phyloP scores from a whole-genome alignment of 192 early-diverging fungal species.

The Entomortierella chlamydospora region DNA sequence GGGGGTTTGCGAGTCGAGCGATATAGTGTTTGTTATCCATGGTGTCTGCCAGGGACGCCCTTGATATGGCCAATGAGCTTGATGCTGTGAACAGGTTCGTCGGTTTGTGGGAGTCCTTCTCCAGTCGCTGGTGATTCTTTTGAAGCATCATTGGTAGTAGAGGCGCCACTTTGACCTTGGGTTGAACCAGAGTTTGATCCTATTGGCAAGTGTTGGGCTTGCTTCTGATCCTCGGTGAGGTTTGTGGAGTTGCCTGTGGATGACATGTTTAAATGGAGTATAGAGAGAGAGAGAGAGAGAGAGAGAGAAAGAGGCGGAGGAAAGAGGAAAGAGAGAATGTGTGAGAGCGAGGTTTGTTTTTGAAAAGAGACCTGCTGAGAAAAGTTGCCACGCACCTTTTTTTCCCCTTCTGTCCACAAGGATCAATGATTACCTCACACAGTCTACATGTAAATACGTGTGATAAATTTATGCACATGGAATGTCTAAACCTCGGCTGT shows the following conservation, averaged over 20 bases:
- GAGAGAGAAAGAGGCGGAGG: neutral
- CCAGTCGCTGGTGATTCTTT: neutral
- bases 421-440: no score
- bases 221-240: neutral
- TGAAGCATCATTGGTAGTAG: neutral
- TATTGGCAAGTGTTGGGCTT: no score
- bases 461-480: no score
- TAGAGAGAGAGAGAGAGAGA: neutral
- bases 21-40: no score
- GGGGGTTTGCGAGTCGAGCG: no score
- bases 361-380: no score
- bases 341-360: no score
- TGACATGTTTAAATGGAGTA: neutral
- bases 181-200: no score
- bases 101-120: neutral
- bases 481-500: neutral
- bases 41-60: slow-evolving; percentile 29
- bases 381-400: no score
- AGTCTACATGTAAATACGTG: no score
- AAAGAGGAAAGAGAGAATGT: neutral
- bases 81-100: slow-evolving; percentile 37
- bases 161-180: neutral
- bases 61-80: slow-evolving; percentile 43
- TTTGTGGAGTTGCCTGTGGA: neutral
- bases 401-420: no score